Conservation (phyloP, 2,329 filamentous ascomycete species). For the Teratosphaeria epicoccoides region DNA sequence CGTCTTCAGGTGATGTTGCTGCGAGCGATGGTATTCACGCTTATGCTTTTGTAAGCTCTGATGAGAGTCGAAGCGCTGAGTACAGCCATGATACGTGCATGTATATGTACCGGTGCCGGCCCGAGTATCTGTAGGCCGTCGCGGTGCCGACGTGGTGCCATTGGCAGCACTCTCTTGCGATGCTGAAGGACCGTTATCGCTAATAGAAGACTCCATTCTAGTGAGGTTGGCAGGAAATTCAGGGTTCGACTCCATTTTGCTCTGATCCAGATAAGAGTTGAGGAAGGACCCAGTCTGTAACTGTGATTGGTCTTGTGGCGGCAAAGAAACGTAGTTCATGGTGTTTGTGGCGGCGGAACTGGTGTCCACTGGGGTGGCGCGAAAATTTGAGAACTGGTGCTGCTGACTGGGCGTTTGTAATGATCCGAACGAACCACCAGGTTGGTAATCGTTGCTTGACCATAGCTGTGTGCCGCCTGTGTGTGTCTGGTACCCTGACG, state of each 20-base stretch:
- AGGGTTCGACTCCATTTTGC: constrained; percentile 31
- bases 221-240: constrained; percentile 50
- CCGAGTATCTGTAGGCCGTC: constrained; percentile 52
- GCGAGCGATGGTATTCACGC: constrained; percentile 75
- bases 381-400: constrained; percentile 32
- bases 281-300: constrained; percentile 18
- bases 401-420: constrained; percentile 32
- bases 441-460: constrained; percentile 32
- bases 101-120: constrained; percentile 86
- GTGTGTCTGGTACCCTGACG: constrained; percentile 26
- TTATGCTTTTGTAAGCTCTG: constrained; percentile 88
- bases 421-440: constrained; percentile 33
- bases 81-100: constrained; percentile 89
- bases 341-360: constrained; percentile 19
- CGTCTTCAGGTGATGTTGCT: constrained; percentile 36
- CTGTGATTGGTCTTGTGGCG: constrained; percentile 13
- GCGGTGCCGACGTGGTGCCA: constrained; percentile 16
- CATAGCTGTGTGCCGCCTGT: constrained; percentile 29
- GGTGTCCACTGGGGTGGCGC: constrained; percentile 31
- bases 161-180: constrained; percentile 31
- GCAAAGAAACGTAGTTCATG: constrained; percentile 23
- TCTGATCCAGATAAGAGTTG: constrained; percentile 16
- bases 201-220: constrained; percentile 51
- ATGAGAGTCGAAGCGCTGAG: constrained; percentile 77
- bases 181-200: constrained; percentile 39